Conservation (phyloP, 2,329 filamentous ascomycete genomes). For the Colletotrichum sp. region DNA sequence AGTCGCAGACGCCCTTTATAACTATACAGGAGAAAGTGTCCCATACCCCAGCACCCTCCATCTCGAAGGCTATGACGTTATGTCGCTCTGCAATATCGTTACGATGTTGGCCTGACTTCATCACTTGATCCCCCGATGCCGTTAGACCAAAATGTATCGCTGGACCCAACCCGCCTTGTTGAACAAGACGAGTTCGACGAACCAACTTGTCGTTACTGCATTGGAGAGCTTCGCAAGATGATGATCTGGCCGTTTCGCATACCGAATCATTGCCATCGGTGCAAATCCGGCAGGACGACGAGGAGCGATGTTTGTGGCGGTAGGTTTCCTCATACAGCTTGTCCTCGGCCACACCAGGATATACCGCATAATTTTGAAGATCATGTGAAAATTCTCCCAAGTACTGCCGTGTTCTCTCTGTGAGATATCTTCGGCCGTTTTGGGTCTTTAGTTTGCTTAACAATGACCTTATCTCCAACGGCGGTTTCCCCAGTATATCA, state of each 20-base stretch:
- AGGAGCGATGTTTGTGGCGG: slow-evolving; percentile 33
- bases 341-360: slow-evolving; percentile 33
- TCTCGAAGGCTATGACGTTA: slow-evolving; percentile 34
- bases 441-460: slow-evolving; percentile 15
- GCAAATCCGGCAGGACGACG: not conserved
- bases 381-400: not conserved
- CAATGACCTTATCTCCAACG: slow-evolving; percentile 30
- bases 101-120: slow-evolving; percentile 38
- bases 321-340: slow-evolving; percentile 34
- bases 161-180: not conserved
- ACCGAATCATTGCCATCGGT: not conserved
- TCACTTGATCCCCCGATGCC: slow-evolving; percentile 40
- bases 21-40: slow-evolving; percentile 32
- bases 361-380: not conserved
- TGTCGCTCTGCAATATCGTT: slow-evolving; percentile 32
- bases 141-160: slow-evolving; percentile 39
- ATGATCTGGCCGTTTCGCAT: slow-evolving; percentile 22
- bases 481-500: slow-evolving; percentile 30
- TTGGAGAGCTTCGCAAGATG: slow-evolving; percentile 25
- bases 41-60: slow-evolving; percentile 39
- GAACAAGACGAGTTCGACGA: not conserved
- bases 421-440: slow-evolving; percentile 14
- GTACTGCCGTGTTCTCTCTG: not conserved
- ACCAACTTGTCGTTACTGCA: slow-evolving; percentile 22
- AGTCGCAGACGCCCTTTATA: slow-evolving; percentile 44